Base-by-base conservation (phyloP, 202 grass and related monocot genomes). In the Panicum virgatum region DNA sequence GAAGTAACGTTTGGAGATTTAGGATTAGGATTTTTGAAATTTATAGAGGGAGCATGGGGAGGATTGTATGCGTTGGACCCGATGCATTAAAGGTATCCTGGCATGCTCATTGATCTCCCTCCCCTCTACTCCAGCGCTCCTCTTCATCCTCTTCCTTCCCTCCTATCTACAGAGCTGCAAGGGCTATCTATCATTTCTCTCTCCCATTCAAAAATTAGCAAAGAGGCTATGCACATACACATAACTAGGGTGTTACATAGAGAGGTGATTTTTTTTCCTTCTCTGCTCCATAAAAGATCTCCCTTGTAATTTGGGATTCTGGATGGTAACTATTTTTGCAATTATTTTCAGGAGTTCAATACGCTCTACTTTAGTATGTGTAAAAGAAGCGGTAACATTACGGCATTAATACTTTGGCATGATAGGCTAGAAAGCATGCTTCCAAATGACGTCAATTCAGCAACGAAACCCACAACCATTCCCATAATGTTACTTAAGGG, bases 361-460 rank as follows among this genome's bases (percentile, higher is more conserved):
- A 2, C 5, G 12, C 43, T 9, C 27, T 2, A 48, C 7, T 71
- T 30, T 4, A n/a, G n/a, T 29, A 18, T 20, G 5, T 69, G 9
- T 12, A 18, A 26, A 26, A 54, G 3, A 46, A 43, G 15, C 3
- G 36, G 12, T 27, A 29, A 26, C 27, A 7, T 12, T 42, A 11
- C 9, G n/a, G 20, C 19, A 73, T 54, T 6, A 29, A n/a, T 46
- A 62, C 4, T 60, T 45, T 32, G 0, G 26, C 3, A 36, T 1
- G 58, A 36, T 9, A 47, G 58, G 43, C 30, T 65, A 62, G 13
- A n/a, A 51, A 39, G 29, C 76, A 66, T 79, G 61, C 76, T 79
- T 79, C 20, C 3, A 52, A 51, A 64, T 65, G 61, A 79, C 61
- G 76, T 52, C 32, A 66, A 51, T 64, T 36, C 76, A 37, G 27